A percentile compares a stretch with the other conserved stretches of the same genome.
Evolutionary conservation across 805 yeast genomes (phyloP).

Genomic region (Ogataea wickerhamii): DNA sequence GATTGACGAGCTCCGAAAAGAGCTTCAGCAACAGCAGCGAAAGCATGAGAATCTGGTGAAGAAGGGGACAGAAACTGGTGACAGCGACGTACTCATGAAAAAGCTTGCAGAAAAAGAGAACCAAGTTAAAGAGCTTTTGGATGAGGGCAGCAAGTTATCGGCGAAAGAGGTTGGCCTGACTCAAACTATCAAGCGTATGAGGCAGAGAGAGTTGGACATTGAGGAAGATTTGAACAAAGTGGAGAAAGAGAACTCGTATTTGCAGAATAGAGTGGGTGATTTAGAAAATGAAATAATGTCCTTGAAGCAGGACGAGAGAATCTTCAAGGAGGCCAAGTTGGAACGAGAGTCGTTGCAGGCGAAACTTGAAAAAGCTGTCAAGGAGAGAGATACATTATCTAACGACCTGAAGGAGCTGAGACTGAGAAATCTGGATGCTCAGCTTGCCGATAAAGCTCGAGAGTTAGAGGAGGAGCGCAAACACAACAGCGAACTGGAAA

Average conservation of each 20-base stretch:
- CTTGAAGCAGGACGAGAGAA: slow-evolving; percentile 20
- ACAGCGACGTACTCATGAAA: slow-evolving; percentile 22
- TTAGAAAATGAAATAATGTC: slow-evolving; percentile 29
- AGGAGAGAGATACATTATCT: slow-evolving; percentile 23
- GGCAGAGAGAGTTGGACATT: slow-evolving; percentile 38
- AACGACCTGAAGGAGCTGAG: slow-evolving; percentile 32
- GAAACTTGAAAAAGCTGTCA: slow-evolving; percentile 22
- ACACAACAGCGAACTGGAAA: slow-evolving; percentile 18
- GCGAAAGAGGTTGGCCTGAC: slow-evolving; percentile 65
- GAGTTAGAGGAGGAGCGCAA: slow-evolving; percentile 34
- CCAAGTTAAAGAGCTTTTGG: slow-evolving; percentile 59
- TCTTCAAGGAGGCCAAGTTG: slow-evolving; percentile 32
- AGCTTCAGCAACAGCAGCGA: slow-evolving; percentile 12
- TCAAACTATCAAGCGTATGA: slow-evolving; percentile 62
- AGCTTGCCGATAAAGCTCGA: slow-evolving; percentile 31
- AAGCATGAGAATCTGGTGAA: slow-evolving; percentile 7
- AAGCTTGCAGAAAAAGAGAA: slow-evolving; percentile 50
- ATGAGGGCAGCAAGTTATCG: slow-evolving; percentile 74
- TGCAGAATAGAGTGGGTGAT: slow-evolving; percentile 27
- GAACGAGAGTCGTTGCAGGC: slow-evolving; percentile 21
- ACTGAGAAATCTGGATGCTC: slow-evolving; percentile 33
- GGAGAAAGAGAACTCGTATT: slow-evolving; percentile 24
- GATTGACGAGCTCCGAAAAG: slow-evolving; percentile 29
- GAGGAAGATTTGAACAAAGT: slow-evolving; percentile 35
- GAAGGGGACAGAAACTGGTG: slow-evolving; percentile 8